Conservation (phyloP, 2,329 filamentous ascomycete genomes). For the Colletotrichum lentis region DNA sequence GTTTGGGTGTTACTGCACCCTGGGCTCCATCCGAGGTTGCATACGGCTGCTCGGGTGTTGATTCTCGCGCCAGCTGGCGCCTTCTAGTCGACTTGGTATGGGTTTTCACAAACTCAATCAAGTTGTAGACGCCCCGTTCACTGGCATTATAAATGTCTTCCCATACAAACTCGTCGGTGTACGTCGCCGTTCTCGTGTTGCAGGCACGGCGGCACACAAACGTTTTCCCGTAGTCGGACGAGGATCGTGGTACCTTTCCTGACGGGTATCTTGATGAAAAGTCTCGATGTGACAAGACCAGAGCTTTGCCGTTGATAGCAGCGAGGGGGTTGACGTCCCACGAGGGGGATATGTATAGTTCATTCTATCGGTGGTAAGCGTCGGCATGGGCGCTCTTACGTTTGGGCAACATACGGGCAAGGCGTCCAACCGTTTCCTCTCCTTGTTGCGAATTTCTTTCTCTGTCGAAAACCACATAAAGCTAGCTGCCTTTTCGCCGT, state of each 20-base stretch:
- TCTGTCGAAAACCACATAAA: conserved; percentile 98
- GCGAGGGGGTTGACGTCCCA: conserved; percentile 87
- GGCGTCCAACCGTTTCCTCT: conserved; percentile 83
- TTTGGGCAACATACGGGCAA: conserved; percentile 63
- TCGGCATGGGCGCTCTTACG: neutral
- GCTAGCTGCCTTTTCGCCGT: conserved; percentile 80
- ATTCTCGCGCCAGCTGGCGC: conserved; percentile 43
- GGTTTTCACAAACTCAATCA: conserved; percentile 73
- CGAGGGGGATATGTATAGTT: conserved; percentile 88
- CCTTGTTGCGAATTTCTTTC: conserved; percentile 84
- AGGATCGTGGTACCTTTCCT: conserved; percentile 76
- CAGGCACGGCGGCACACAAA: conserved; percentile 92
- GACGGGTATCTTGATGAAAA: conserved; percentile 77
- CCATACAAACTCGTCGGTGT: conserved; percentile 93
- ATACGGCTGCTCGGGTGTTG: conserved; percentile 45
- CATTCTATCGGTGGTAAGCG: conserved; percentile 65
- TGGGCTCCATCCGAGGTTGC: conserved; percentile 42
- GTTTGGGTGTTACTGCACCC: conserved; percentile 39
- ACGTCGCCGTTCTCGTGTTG: conserved; percentile 86
- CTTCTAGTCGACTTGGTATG: conserved; percentile 77
- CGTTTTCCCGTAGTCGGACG: conserved; percentile 80
- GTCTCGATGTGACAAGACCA: conserved; percentile 74
- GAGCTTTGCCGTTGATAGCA: conserved; percentile 90
- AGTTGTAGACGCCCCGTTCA: conserved; percentile 68
- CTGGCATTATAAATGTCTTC: conserved; percentile 80